phyloP scores from a whole-genome alignment of 1,284 basidiomycete species.

The Anthracocystis panici-leucophaei region DNA sequence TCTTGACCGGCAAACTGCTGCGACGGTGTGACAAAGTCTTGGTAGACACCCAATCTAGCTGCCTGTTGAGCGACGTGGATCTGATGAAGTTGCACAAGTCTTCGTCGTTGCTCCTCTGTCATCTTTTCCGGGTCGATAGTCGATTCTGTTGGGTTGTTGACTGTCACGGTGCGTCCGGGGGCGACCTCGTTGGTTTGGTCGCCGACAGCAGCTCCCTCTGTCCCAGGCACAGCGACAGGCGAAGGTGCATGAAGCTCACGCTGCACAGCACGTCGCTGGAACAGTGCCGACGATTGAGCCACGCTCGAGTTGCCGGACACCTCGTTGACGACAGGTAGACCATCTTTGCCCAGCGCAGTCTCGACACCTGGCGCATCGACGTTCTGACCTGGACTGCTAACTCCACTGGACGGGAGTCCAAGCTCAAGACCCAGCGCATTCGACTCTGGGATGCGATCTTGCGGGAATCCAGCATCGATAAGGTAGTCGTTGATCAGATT shows the following conservation, averaged over 20 bases:
- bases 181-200: conserved; percentile 26
- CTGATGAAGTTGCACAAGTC: conserved; percentile 48
- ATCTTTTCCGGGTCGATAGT: conserved; percentile 35
- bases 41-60: conserved; percentile 36
- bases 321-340: conserved; percentile 8
- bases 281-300: conserved; percentile 45
- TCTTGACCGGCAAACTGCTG: conserved; percentile 53
- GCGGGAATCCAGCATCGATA: conserved; percentile 43
- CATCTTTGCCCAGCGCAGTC: conserved; percentile 6
- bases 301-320: conserved; percentile 24
- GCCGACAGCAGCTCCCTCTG: neutral
- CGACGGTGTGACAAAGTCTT: conserved; percentile 51
- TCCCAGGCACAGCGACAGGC: conserved; percentile 39
- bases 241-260: conserved; percentile 49
- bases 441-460: conserved; percentile 30
- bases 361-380: neutral
- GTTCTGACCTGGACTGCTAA: conserved; percentile 21
- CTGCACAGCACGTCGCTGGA: conserved; percentile 53
- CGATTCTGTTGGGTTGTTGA: conserved; percentile 33
- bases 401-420: conserved; percentile 14
- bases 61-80: conserved; percentile 49
- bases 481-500: conserved; percentile 50
- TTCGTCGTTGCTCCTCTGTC: conserved; percentile 44
- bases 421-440: conserved; percentile 38
- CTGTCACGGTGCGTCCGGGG: conserved; percentile 24